Percentiles rank a stretch among this genome's conserved stretches.
Conservation (phyloP, 176 grass and related monocot species). For the Oryza brachyantha region DNA sequence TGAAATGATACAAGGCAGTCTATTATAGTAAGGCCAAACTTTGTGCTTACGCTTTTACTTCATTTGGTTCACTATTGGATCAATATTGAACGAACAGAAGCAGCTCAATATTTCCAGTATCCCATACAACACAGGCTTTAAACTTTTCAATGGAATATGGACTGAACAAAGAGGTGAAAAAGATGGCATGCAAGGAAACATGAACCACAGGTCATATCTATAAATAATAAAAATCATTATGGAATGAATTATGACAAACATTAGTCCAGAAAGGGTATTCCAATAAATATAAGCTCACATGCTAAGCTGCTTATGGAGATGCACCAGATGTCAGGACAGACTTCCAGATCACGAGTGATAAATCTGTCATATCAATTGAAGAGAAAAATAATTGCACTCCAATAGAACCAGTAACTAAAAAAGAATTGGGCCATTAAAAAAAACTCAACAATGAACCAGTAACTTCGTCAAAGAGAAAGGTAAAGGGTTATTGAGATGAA, state of each 20-base stretch:
- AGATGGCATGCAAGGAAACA: neutral
- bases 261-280: neutral
- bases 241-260: neutral
- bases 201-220: neutral
- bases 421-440: neutral
- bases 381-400: neutral
- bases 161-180: neutral
- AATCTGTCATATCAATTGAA: neutral
- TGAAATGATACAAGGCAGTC: neutral
- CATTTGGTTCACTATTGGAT: neutral
- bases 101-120: constrained; percentile 7
- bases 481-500: constrained; percentile 3
- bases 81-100: neutral
- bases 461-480: neutral
- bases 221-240: neutral
- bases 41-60: neutral
- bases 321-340: neutral
- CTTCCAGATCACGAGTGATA: neutral
- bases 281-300: neutral
- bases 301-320: neutral
- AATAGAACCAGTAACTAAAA: neutral
- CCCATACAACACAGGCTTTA: neutral
- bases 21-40: neutral
- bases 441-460: constrained; percentile 4
- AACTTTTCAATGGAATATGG: neutral